Conservation (phyloP, 2,329 filamentous ascomycete species). For the Aureobasidium lini region DNA sequence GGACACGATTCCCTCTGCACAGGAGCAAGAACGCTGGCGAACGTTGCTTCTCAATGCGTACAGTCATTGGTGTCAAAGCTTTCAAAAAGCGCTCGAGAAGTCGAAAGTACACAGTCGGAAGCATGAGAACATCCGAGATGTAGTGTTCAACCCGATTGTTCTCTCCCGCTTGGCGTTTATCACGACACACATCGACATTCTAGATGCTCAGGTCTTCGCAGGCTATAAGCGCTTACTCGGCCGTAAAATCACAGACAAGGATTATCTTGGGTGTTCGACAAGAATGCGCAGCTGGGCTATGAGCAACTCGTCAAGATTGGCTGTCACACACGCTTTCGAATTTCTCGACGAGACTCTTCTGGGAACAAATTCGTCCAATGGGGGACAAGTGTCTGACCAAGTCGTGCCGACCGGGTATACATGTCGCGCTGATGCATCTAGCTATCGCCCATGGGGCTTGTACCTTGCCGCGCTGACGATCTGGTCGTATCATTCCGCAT, state of each 20-base stretch:
- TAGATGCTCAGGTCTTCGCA: constrained; percentile 90
- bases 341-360: constrained; percentile 74
- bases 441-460: constrained; percentile 87
- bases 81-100: constrained; percentile 66
- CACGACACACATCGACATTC: constrained; percentile 91
- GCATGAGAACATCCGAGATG: constrained; percentile 42
- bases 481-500: constrained; percentile 83
- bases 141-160: constrained; percentile 77
- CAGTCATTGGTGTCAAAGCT: constrained; percentile 85
- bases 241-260: constrained; percentile 70
- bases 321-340: constrained; percentile 81
- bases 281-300: constrained; percentile 85
- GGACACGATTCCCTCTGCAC: constrained; percentile 68
- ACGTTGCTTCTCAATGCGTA: constrained; percentile 75
- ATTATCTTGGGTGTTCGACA: constrained; percentile 69
- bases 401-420: constrained; percentile 51
- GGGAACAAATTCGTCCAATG: constrained; percentile 30
- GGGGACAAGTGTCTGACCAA: constrained; percentile 17
- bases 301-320: constrained; percentile 75
- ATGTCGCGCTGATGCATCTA: constrained; percentile 76
- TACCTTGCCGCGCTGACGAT: constrained; percentile 86
- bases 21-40: constrained; percentile 84
- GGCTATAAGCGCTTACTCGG: constrained; percentile 76
- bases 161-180: constrained; percentile 89
- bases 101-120: constrained; percentile 27